Percentiles rank a stretch among this genome's conserved stretches.
These are phyloP conservation scores for Pseudogymnoascus sp. DNA, from an alignment of 2,329 filamentous ascomycete genomes.

Conservation along the genomic window DNA sequence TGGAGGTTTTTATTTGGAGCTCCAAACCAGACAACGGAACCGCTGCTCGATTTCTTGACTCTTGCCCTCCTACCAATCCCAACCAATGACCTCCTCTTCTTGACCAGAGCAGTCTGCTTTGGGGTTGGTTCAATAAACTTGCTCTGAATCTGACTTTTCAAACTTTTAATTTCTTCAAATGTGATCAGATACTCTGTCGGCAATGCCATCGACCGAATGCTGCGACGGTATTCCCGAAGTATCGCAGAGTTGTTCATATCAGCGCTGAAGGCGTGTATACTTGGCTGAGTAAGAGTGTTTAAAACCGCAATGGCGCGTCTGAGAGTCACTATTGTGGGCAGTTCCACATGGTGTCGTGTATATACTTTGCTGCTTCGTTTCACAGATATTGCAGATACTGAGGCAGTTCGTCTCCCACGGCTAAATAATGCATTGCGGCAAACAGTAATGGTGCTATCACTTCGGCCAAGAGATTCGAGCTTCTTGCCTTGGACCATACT, in stretches of 20 bases:
- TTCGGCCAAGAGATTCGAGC: not conserved
- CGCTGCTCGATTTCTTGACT: not conserved
- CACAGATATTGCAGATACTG: not conserved
- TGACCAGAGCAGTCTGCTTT: not conserved
- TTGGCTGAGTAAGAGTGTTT: not conserved
- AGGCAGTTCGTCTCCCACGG: not conserved
- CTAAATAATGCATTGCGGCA: not conserved
- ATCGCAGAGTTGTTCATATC: not conserved
- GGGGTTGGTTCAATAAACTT: not conserved
- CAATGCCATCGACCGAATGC: not conserved
- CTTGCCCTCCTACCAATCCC: not conserved
- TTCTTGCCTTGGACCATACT: not conserved
- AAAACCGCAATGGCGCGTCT: not conserved
- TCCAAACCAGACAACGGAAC: not conserved
- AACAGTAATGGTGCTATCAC: not conserved
- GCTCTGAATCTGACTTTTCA: not conserved
- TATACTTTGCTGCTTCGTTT: not conserved
- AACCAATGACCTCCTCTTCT: not conserved
- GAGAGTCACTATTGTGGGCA: constrained; percentile 5
- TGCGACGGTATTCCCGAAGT: not conserved
- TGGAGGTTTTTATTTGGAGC: not conserved
- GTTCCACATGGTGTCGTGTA: not conserved
- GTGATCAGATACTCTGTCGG: not conserved
- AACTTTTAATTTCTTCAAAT: not conserved
- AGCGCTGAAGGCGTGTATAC: not conserved